These are phyloP conservation scores for Fusarium domesticum DNA, from an alignment of 2,329 filamentous ascomycete species.

Conservation along the genomic window DNA sequence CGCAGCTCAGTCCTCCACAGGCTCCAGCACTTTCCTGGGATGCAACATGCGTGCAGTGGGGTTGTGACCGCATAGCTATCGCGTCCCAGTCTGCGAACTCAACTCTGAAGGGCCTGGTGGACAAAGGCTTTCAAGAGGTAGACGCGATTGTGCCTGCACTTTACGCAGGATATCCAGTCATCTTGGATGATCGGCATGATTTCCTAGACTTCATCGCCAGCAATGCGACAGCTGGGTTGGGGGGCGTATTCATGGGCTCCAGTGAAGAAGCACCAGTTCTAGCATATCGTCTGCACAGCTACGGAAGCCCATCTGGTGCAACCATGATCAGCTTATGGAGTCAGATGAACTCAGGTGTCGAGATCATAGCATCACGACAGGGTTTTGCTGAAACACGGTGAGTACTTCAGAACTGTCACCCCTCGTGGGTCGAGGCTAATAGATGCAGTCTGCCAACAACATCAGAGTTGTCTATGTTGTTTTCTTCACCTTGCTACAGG, in stretches of 20 bases:
- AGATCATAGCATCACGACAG: conserved; percentile 56
- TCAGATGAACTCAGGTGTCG: conserved; percentile 21
- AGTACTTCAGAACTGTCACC: too few species aligned
- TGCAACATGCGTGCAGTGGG: conserved; percentile 38
- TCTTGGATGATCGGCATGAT: conserved; percentile 4
- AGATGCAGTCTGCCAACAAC: conserved; percentile 33
- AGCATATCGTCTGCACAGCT: conserved; percentile 7
- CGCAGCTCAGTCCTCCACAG: conserved; percentile 3
- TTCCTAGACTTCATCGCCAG: conserved; percentile 9
- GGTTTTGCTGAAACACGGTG: conserved; percentile 55
- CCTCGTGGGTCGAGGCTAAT: not conserved
- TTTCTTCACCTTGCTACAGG: conserved; percentile 68
- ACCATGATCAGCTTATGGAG: conserved; percentile 19
- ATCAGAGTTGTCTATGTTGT: conserved; percentile 65
- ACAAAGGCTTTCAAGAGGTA: conserved; percentile 9
- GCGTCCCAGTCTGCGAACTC: conserved; percentile 33
- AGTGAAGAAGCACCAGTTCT: conserved; percentile 9
- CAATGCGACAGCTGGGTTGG: conserved; percentile 1
- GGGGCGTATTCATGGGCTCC: conserved; percentile 14
- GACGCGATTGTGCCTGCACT: not conserved
- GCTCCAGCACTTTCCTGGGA: conserved; percentile 28
- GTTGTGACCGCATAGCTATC: conserved; percentile 10
- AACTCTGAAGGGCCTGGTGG: conserved; percentile 16
- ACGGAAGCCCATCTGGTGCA: conserved; percentile 3
- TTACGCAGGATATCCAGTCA: conserved; percentile 6